phyloP scores from a whole-genome alignment of 2,329 filamentous ascomycete species.

The Aureobasidium sp. region DNA sequence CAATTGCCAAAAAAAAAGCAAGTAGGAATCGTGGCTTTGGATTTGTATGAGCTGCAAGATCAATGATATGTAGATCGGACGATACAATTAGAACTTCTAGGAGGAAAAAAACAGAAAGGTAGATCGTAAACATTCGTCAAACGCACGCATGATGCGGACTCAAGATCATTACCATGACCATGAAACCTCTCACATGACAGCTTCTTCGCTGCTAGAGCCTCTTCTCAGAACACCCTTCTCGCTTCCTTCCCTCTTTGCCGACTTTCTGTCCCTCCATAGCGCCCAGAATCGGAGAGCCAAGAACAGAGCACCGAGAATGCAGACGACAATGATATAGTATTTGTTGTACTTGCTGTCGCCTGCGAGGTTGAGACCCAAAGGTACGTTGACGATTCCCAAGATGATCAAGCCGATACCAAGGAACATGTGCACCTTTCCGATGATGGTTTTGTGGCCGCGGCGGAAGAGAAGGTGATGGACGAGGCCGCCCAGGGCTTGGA shows the following conservation, averaged over 20 bases:
- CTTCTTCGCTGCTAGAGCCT: background rate
- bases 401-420: conserved; percentile 47
- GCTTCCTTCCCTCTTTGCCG: background rate
- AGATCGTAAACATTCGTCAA: background rate
- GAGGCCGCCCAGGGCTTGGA: conserved; percentile 33
- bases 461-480: conserved; percentile 31
- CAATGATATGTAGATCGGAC: background rate
- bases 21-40: background rate
- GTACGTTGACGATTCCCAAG: conserved; percentile 49
- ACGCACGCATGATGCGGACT: background rate
- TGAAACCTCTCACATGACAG: background rate
- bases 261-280: background rate
- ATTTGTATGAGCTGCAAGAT: background rate
- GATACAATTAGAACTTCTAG: background rate
- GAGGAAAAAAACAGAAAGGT: background rate
- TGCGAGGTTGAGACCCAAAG: conserved; percentile 52
- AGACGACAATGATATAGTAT: conserved; percentile 40
- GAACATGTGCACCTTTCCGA: conserved; percentile 50
- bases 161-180: no score
- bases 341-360: conserved; percentile 42
- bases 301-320: conserved; percentile 34
- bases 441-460: conserved; percentile 35
- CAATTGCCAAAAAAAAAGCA: background rate
- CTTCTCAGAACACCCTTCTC: background rate
- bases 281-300: conserved; percentile 19